phyloP scores from a whole-genome alignment of 2,329 filamentous ascomycete genomes.

The Biscogniauxia sp. region DNA sequence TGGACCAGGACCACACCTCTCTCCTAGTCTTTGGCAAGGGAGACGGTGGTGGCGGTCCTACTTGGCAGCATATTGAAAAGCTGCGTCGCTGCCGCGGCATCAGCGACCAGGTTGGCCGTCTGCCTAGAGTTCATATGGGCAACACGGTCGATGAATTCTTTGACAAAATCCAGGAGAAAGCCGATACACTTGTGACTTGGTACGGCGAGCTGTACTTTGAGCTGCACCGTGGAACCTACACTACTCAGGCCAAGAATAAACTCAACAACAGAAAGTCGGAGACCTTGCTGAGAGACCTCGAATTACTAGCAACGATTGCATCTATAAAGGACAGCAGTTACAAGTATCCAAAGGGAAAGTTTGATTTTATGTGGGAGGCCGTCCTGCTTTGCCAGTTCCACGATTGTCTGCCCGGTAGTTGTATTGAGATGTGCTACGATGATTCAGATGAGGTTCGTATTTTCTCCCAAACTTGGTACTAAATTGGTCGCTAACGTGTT shows the following conservation, averaged over 20 bases:
- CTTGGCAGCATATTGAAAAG: constrained; percentile 92
- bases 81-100: constrained; percentile 88
- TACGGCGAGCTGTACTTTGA: constrained; percentile 98
- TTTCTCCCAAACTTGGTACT: neutral
- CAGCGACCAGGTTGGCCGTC: constrained; percentile 77
- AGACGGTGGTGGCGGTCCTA: constrained; percentile 92
- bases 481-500: constrained; percentile 5
- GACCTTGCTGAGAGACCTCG: constrained; percentile 80
- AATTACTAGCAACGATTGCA: constrained; percentile 82
- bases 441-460: constrained; percentile 74
- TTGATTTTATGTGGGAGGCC: constrained; percentile 94
- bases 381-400: constrained; percentile 95
- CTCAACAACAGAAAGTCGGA: constrained; percentile 87
- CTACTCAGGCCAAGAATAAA: constrained; percentile 97
- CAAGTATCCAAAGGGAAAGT: constrained; percentile 89
- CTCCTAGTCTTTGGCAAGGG: constrained; percentile 95
- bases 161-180: constrained; percentile 76
- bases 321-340: constrained; percentile 71
- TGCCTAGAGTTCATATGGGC: constrained; percentile 87
- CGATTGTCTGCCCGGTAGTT: constrained; percentile 91
- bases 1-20: constrained; percentile 89
- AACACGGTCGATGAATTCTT: constrained; percentile 94
- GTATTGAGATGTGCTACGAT: constrained; percentile 97
- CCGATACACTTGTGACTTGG: constrained; percentile 82
- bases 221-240: constrained; percentile 94